Conservation (phyloP, 441 rosid species). For the Corymbia citriodora region DNA sequence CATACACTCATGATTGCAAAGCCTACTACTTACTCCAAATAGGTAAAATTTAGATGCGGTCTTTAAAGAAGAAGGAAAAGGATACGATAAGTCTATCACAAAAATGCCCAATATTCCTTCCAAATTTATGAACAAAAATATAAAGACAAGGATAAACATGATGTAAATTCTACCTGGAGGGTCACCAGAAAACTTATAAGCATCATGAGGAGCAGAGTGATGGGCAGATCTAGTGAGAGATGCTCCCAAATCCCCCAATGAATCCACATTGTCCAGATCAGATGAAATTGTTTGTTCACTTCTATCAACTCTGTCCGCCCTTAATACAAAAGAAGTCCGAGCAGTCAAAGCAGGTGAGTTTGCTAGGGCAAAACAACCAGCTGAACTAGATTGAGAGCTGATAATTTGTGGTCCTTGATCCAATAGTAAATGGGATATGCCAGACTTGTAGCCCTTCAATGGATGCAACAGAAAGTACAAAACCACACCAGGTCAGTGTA, state of each 20-base stretch:
- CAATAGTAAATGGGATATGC: slow-evolving; percentile 19
- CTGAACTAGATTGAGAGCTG: slow-evolving; percentile 27
- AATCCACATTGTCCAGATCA: slow-evolving; percentile 33
- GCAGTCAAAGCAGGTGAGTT: slow-evolving; percentile 22
- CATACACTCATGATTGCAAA: not conserved
- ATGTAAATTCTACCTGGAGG: slow-evolving; percentile 23
- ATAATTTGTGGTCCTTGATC: slow-evolving; percentile 29
- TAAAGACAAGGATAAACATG: not conserved
- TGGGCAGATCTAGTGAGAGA: slow-evolving; percentile 13
- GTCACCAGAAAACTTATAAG: slow-evolving; percentile 20
- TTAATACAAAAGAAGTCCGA: slow-evolving; percentile 25
- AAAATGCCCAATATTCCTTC: not conserved
- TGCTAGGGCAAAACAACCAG: slow-evolving; percentile 19
- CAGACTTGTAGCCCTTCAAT: slow-evolving; percentile 45
- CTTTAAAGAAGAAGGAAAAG: not conserved
- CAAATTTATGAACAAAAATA: not conserved
- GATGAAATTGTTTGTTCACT: slow-evolving; percentile 32
- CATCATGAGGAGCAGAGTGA: slow-evolving; percentile 10
- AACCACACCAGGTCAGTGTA: not conserved
- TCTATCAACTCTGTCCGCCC: slow-evolving; percentile 24
- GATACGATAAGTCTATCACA: not conserved
- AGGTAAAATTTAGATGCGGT: not conserved
- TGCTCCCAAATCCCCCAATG: slow-evolving; percentile 15
- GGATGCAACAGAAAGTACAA: not conserved
- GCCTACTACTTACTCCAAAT: not conserved